Evolutionary conservation across 495 filamentous ascomycete genomes (phyloP), one percentile per base, ranked within the genome.

Genomic region (Chaetomium fimeti): DNA sequence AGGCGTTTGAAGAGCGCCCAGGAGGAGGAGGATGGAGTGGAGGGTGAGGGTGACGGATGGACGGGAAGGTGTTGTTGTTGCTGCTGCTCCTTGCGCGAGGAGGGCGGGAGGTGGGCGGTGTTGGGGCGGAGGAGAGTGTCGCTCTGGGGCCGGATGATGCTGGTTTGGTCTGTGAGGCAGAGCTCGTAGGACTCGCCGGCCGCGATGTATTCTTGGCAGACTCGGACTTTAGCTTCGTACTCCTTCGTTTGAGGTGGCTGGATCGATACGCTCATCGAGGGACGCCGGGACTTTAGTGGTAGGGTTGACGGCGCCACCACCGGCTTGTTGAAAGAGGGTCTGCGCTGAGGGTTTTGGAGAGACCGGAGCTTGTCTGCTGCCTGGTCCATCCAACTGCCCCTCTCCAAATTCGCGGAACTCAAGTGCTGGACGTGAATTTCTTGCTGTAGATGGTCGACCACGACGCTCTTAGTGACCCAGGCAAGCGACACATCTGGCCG

Each of bases 131-230:
- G 55, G 16, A 12, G 68, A 58, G 20, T 92, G 82, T 62, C 64
- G 63, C 54, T 74, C 48, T 53, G 58, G 25, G 60, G 71, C 28
- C 69, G 72, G n/a, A 76, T 81, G 62, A 95, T 81, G 27, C 74
- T 79, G 6, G 89, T 91, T 68, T 91, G 86, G 27, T 85, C 85
- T 0, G 92, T 97, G 1, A 97, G 83, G 69, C 93, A 97, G 22
- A 98, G 83, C 72, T 98, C 94, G 76, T 98, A 98, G 3, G 92
- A 95, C 55, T 96, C 85, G 3, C 94, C 94, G 0, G 85, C 81
- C 7, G 85, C 79, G 60, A 98, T 88, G 66, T 83, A 81, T 18
- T 83, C 80, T 68, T 95, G 88, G 70, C 91, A 94, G 24, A 75
- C 66, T n/a, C 75, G 76, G 25, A 97, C 85, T 70, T 89, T 85